phyloP scores from a whole-genome alignment of 2,329 filamentous ascomycete genomes.

The Fusarium sp. region DNA sequence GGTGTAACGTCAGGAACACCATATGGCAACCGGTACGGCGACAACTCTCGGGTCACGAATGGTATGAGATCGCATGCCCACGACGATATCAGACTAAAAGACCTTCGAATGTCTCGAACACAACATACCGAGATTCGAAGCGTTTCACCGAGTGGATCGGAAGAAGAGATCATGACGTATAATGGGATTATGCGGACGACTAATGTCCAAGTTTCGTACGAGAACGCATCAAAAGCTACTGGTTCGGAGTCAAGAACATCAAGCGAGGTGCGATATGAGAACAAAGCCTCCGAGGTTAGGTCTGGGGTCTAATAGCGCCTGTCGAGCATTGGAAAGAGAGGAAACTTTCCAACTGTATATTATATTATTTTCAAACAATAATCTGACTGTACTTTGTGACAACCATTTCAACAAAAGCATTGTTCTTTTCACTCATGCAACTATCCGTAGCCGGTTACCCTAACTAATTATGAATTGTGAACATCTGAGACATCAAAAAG shows the following conservation, averaged over 20 bases:
- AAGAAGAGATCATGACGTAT: conserved; percentile 58
- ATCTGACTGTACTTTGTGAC: no score
- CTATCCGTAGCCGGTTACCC: no score
- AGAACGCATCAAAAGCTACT: conserved; percentile 31
- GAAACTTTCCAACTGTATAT: no score
- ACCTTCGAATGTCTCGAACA: conserved; percentile 30
- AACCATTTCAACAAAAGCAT: no score
- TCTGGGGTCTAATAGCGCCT: conserved; percentile 5
- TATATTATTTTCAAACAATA: no score
- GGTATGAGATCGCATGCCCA: conserved; percentile 30
- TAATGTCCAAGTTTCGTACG: conserved; percentile 47
- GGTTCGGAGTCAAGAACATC: conserved; percentile 25
- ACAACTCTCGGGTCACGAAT: conserved; percentile 39
- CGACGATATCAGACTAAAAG: conserved; percentile 41
- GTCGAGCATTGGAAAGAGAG: no score
- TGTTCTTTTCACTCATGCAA: no score
- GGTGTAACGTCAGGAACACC: conserved; percentile 27
- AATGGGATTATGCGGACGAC: conserved; percentile 57
- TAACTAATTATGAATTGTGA: no score
- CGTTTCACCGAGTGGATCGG: conserved; percentile 52
- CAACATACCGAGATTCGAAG: conserved; percentile 54
- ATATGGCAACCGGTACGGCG: conserved; percentile 26
- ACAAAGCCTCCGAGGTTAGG: conserved; percentile 17
- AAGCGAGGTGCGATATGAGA: conserved; percentile 29
- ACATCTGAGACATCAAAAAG: no score